Conservation (phyloP, 306 rosid genomes). For the Delonix regia region DNA sequence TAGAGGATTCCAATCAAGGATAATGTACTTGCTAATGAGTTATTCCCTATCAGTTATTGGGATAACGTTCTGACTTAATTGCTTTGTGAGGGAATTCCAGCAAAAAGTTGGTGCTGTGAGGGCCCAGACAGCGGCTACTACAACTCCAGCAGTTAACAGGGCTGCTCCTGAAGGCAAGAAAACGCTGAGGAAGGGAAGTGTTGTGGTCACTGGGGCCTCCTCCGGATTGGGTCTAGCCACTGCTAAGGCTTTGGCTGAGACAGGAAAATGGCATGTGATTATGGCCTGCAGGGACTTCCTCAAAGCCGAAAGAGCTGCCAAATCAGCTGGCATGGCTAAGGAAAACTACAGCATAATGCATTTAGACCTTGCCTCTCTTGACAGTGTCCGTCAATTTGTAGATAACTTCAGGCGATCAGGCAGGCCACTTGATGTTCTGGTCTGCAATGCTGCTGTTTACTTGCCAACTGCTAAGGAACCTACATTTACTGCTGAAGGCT, state of each 20-base stretch:
- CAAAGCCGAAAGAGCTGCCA: slow-evolving; percentile 95
- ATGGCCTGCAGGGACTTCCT: slow-evolving; percentile 99
- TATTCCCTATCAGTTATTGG: not conserved
- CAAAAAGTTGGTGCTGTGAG: slow-evolving; percentile 54
- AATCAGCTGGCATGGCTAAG: slow-evolving; percentile 80
- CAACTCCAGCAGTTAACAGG: slow-evolving; percentile 62
- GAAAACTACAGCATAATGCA: slow-evolving; percentile 92
- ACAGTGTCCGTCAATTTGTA: slow-evolving; percentile 90
- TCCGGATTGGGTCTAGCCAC: slow-evolving; percentile 97
- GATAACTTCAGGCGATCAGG: slow-evolving; percentile 70
- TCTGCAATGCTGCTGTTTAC: slow-evolving; percentile 96
- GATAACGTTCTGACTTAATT: slow-evolving; percentile 9
- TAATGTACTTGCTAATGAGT: not conserved
- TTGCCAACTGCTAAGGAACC: slow-evolving; percentile 96
- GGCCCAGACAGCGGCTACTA: slow-evolving; percentile 69
- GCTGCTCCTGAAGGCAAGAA: slow-evolving; percentile 82
- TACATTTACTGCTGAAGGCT: slow-evolving; percentile 88
- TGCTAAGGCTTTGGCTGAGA: slow-evolving; percentile 94
- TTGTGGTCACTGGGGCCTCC: slow-evolving; percentile 89
- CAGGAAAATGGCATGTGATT: slow-evolving; percentile 94
- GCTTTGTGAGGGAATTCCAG: slow-evolving; percentile 56
- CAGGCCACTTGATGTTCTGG: slow-evolving; percentile 80
- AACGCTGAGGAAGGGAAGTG: slow-evolving; percentile 87
- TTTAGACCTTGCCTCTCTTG: slow-evolving; percentile 91
- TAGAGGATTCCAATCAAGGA: not conserved